These are phyloP conservation scores for Fusarium pilosicola DNA, from an alignment of 2,329 filamentous ascomycete genomes.

Conservation along the genomic window DNA sequence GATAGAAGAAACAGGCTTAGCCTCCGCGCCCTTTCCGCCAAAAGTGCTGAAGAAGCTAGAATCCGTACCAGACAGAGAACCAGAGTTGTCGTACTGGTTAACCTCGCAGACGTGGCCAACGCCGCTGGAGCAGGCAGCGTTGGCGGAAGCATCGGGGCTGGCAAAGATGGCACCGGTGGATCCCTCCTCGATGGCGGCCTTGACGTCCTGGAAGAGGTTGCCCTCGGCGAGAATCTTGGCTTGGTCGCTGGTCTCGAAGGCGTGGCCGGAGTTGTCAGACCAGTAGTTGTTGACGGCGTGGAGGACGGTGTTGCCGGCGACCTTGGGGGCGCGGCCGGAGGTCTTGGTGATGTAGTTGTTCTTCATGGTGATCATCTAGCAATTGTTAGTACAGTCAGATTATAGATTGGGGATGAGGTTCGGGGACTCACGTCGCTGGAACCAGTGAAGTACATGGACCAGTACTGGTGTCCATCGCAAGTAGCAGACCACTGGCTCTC, in stretches of 20 bases:
- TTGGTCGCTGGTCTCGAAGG: slow-evolving; percentile 61
- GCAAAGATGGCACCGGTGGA: slow-evolving; percentile 48
- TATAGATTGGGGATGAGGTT: too few species aligned
- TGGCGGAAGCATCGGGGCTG: slow-evolving; percentile 46
- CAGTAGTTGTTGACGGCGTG: slow-evolving; percentile 73
- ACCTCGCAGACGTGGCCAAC: slow-evolving; percentile 61
- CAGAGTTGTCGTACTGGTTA: slow-evolving; percentile 59
- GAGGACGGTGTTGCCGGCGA: slow-evolving; percentile 64
- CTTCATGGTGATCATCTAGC: slow-evolving; percentile 61
- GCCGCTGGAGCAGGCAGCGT: slow-evolving; percentile 53
- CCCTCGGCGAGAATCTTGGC: slow-evolving; percentile 63
- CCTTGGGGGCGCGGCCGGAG: slow-evolving; percentile 66
- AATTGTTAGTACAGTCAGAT: too few species aligned
- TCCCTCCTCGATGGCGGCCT: slow-evolving; percentile 50
- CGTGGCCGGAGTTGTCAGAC: slow-evolving; percentile 64
- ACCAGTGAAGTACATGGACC: slow-evolving; percentile 66
- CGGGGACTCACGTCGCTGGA: too few species aligned
- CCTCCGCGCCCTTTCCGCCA: slow-evolving; percentile 60
- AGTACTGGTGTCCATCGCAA: slow-evolving; percentile 69
- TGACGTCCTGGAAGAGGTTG: slow-evolving; percentile 66
- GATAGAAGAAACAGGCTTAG: slow-evolving; percentile 48
- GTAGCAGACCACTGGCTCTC: slow-evolving; percentile 63
- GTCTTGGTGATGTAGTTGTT: slow-evolving; percentile 70
- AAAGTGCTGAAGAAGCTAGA: slow-evolving; percentile 61
- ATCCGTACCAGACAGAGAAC: slow-evolving; percentile 53